These are phyloP conservation scores for Thielaviopsis euricoi DNA, from an alignment of 2,329 filamentous ascomycete genomes.

Conservation along the genomic window DNA sequence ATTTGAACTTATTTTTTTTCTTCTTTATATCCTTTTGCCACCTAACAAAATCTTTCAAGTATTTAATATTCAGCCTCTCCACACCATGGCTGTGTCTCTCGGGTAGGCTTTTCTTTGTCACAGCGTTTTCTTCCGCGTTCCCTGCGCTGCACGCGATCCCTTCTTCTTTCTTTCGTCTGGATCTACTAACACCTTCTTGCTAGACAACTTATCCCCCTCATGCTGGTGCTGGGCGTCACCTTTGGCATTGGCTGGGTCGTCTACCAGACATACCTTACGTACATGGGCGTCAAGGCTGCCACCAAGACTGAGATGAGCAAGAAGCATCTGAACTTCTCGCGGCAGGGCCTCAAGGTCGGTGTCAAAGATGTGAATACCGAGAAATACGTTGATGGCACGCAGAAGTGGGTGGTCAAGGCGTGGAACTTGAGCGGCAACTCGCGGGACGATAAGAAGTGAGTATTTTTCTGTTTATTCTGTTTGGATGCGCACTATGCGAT, in stretches of 20 bases:
- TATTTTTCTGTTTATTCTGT: conserved; percentile 1
- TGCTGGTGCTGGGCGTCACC: conserved; percentile 45
- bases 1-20: too few species aligned
- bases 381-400: conserved; percentile 57
- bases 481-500: conserved; percentile 13
- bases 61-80: too few species aligned
- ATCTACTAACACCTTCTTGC: background rate
- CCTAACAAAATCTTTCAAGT: too few species aligned
- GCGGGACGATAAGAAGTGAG: conserved; percentile 16
- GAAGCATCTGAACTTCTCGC: conserved; percentile 60
- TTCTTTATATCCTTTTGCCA: too few species aligned
- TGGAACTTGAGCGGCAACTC: conserved; percentile 38
- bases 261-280: conserved; percentile 57
- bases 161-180: too few species aligned
- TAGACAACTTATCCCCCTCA: conserved; percentile 48
- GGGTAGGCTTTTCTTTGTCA: too few species aligned
- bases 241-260: conserved; percentile 44
- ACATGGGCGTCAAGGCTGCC: conserved; percentile 45
- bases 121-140: too few species aligned
- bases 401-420: conserved; percentile 49
- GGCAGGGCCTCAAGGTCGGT: conserved; percentile 56
- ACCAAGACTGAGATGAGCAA: conserved; percentile 55
- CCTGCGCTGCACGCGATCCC: too few species aligned
- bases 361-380: conserved; percentile 53
- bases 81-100: too few species aligned